phyloP scores from a whole-genome alignment of 768 basidiomycete genomes.

The Sistotremastrum niveocremeum region DNA sequence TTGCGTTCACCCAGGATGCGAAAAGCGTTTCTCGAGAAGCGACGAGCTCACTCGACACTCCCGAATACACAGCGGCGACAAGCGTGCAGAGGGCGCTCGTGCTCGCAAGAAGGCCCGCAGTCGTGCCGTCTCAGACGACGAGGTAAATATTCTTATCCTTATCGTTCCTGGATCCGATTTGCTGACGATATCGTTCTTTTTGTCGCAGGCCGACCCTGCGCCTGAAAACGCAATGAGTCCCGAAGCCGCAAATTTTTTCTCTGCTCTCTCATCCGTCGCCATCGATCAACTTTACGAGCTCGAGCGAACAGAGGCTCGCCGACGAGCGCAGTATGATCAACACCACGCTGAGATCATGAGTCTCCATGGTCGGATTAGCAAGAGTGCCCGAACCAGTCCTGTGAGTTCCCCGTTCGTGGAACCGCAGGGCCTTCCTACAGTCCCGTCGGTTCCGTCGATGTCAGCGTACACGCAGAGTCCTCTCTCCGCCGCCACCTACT shows the following conservation, averaged over 20 bases:
- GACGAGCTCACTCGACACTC: slow-evolving; percentile 96
- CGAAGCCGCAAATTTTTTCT: slow-evolving; percentile 29
- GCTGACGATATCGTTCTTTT: slow-evolving; percentile 7
- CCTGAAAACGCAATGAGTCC: slow-evolving; percentile 21
- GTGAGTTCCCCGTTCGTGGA: slow-evolving; percentile 29
- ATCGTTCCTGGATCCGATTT: neutral
- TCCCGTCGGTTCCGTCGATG: slow-evolving; percentile 23
- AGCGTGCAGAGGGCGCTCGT: slow-evolving; percentile 47
- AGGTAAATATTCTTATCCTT: slow-evolving; percentile 37
- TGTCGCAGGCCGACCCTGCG: slow-evolving; percentile 5
- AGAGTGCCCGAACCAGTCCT: slow-evolving; percentile 60
- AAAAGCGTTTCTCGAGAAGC: slow-evolving; percentile 95
- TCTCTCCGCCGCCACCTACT: neutral
- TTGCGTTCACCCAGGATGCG: slow-evolving; percentile 87
- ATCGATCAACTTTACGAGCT: slow-evolving; percentile 85
- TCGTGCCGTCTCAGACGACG: slow-evolving; percentile 70
- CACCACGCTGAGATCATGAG: slow-evolving; percentile 52
- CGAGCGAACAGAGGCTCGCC: slow-evolving; percentile 71
- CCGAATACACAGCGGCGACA: slow-evolving; percentile 69
- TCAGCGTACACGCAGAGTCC: slow-evolving; percentile 7
- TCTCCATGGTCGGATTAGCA: slow-evolving; percentile 27
- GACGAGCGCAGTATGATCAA: slow-evolving; percentile 79
- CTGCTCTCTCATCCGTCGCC: slow-evolving; percentile 60
- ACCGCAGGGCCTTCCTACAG: slow-evolving; percentile 13
- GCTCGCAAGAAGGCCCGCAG: slow-evolving; percentile 72